Evolutionary conservation across 352 stramenopile genomes (phyloP).

Genomic region (Phytophthora agathidicida): DNA sequence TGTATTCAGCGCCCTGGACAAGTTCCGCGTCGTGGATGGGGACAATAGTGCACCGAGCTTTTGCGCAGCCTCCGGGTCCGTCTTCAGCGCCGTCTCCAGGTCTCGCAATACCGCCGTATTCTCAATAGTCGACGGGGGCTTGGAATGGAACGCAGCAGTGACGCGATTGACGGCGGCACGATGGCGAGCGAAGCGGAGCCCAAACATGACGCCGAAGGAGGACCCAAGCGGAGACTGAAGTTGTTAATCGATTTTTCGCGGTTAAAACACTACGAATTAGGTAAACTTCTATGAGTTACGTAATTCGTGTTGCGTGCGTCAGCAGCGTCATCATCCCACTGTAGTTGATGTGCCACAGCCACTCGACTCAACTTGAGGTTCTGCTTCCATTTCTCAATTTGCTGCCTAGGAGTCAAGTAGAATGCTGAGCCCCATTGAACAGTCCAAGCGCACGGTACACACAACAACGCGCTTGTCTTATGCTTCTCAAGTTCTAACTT

Average conservation of each 20-base stretch:
- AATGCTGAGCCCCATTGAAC: constrained; percentile 67
- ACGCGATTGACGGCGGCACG: neutral
- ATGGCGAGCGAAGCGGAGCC: constrained; percentile 2
- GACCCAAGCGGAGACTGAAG: neutral
- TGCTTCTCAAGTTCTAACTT: neutral
- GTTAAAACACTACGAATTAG: constrained; percentile 5
- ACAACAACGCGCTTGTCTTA: neutral
- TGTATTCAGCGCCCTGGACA: constrained; percentile 49
- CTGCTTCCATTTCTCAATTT: constrained; percentile 4
- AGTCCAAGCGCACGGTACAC: constrained; percentile 76
- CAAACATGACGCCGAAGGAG: constrained; percentile 10
- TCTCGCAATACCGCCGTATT: constrained; percentile 50
- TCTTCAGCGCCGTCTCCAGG: constrained; percentile 42
- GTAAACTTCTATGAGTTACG: constrained; percentile 5
- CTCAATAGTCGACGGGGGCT: constrained; percentile 30
- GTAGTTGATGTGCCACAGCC: constrained; percentile 28
- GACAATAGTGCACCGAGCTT: constrained; percentile 50
- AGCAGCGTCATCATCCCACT: constrained; percentile 14
- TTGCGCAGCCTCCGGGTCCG: constrained; percentile 36
- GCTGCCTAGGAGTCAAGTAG: neutral
- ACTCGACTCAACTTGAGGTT: constrained; percentile 15
- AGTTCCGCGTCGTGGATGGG: constrained; percentile 53
- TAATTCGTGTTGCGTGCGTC: constrained; percentile 14
- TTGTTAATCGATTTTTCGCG: constrained; percentile 10
- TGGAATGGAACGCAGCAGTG: constrained; percentile 26